These are phyloP conservation scores for Lithohypha guttulata DNA, from an alignment of 2,329 filamentous ascomycete genomes.

Conservation along the genomic window DNA sequence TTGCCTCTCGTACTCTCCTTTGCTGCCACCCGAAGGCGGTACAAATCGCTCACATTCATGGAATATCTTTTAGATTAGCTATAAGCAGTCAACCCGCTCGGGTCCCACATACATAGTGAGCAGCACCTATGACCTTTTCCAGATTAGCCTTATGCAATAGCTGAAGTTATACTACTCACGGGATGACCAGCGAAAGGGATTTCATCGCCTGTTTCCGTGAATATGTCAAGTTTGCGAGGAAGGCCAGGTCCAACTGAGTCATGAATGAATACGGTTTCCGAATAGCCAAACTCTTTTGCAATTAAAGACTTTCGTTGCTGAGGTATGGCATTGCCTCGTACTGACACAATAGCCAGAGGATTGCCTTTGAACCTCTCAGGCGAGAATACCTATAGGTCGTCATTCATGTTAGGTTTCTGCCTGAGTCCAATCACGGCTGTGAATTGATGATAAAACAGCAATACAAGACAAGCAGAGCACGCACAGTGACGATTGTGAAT, in stretches of 20 bases:
- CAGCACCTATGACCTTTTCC: slow-evolving; percentile 42
- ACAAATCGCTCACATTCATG: slow-evolving; percentile 1
- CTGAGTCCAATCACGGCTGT: not conserved
- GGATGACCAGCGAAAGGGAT: slow-evolving; percentile 55
- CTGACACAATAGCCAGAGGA: slow-evolving; percentile 48
- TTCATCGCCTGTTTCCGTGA: slow-evolving; percentile 41
- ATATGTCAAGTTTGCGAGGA: slow-evolving; percentile 47
- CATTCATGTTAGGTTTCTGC: not conserved
- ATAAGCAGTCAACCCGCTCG: too few relatives aligned
- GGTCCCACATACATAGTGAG: slow-evolving; percentile 39
- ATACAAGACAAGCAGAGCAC: too few relatives aligned
- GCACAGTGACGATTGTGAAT: slow-evolving; percentile 19
- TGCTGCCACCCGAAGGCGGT: slow-evolving; percentile 7
- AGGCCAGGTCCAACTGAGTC: slow-evolving; percentile 29
- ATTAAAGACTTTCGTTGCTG: slow-evolving; percentile 48
- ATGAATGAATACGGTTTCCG: slow-evolving; percentile 54
- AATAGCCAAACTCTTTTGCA: slow-evolving; percentile 53
- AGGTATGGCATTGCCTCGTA: slow-evolving; percentile 37
- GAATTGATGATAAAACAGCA: not conserved
- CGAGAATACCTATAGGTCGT: slow-evolving; percentile 38
- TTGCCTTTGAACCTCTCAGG: slow-evolving; percentile 43
- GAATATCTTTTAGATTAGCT: too few relatives aligned
- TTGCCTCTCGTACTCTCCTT: slow-evolving; percentile 15
- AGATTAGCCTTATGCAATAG: too few relatives aligned
- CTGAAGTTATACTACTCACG: too few relatives aligned